Base-by-base conservation (phyloP, 225 moss, liverwort and hornwort species). In the Physcomitrellopsis africana region DNA sequence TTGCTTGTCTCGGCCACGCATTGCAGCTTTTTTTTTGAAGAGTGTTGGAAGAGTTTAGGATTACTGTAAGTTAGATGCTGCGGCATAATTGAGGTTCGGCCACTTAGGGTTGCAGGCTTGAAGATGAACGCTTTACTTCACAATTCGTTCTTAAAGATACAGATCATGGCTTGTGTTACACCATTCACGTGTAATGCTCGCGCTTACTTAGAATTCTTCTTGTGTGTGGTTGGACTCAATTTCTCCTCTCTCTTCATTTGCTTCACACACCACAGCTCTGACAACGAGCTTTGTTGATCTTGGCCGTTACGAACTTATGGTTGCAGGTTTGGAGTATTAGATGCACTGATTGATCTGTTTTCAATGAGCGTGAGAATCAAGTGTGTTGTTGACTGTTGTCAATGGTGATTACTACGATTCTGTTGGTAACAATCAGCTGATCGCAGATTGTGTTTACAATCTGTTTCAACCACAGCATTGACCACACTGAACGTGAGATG, bases 111-210 rank as follows among this genome's bases (percentile, higher is more conserved):
- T 63, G 12, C 53, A 69, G 59, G 37, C 71, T 71, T 71, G 27
- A 27, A 59, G 48, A 15, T 15, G 15, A 1, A 11, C 4, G 32
- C 32, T 37, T 37, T 37, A 37, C 27, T 46, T 18, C n/a, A 26
- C 43, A 71, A 71, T 71, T 80, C 32, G 3, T 37, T 37, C 32
- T 4, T 37, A 4, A 37, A 37, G 32, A 37, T 37, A 37, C 32
- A 7, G 7, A 37, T 5, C 32, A 37, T 37, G n/a, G 69, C 32
- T 43, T 37, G 56, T 75, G 80, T 70, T 75, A 75, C 69, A 68
- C 68, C 80, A 80, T 74, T 79, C 60, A 42, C 58, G 72, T 70
- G 64, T 80, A 75, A 80, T 75, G 63, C 69, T 69, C 9, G 29
- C 47, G 24, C 47, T 47, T 59, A 16, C 47, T 16, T 26, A 24